Evolutionary conservation across 2,329 filamentous ascomycete species (phyloP), one percentile per base, ranked within the genome.

Genomic region (Nigrospora osmanthi): DNA sequence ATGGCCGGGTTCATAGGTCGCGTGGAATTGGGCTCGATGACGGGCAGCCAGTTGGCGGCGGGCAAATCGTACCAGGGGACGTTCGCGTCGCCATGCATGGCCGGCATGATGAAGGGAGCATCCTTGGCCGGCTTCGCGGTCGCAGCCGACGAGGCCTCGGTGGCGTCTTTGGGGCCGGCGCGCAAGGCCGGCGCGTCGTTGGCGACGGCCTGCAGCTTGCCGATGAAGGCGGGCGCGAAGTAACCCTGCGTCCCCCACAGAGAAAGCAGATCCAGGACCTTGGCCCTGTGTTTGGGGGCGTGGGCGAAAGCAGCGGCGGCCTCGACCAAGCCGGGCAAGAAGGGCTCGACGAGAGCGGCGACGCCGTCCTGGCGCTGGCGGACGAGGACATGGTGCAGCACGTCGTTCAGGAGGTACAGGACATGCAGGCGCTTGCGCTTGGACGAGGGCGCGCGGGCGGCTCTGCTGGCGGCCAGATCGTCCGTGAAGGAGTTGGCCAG

Each of bases 1-100:
- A 81, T 74, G 9, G 80, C 71, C 0, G 85, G 76, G 37, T 83
- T 80, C 68, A 95, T 88, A 7, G 88, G 81, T 41, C 78, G 74
- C 10, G 80, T 81, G 1, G 85, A 89, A 57, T 91, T 85, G 5
- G 84, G 86, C 35, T 85, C 78, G 48, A 95, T 80, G 45, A 86
- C 83, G 5, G 85, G 85, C 39, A 95, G 76, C 71, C 90, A 83
- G 52, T 87, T 91, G 2, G 81, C 85, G 2, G 88, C 88, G 0
- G 89, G 89, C 1, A 94, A 69, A 52, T 95, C 88, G 64, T 89
- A 86, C 78, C 85, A 95, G 0, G 85, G 81, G 4, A 76, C 80
- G 0, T 78, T 76, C 2, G 75, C 66, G 58, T 94, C 87, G 35
- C 89, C 89, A 60, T 95, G 89, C 45, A 76, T 78, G 2, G 85